Conservation (phyloP, 345 rosid genomes). For the Citrus reticulata region DNA sequence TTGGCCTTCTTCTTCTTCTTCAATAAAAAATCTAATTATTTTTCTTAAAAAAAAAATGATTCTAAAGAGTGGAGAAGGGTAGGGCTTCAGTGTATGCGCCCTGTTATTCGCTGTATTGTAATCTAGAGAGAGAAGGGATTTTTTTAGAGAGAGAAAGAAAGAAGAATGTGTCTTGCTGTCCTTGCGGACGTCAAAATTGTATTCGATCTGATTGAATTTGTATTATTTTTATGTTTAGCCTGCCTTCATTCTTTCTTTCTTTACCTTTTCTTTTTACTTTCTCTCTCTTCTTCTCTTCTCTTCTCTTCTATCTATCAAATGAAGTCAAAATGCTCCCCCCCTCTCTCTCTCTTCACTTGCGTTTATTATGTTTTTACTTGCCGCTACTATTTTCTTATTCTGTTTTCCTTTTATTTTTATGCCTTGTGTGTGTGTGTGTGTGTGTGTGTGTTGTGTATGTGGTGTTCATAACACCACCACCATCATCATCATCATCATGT, state of each 20-base stretch:
- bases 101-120: conserved; percentile 57
- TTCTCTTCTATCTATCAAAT: conserved; percentile 18
- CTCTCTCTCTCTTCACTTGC: not conserved
- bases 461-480: not conserved
- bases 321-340: conserved; percentile 46
- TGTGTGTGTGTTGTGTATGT: not conserved
- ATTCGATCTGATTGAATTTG: conserved; percentile 70
- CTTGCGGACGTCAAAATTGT: conserved; percentile 95
- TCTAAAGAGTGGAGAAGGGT: not conserved
- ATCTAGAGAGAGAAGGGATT: conserved; percentile 37
- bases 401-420: not conserved
- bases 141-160: conserved; percentile 14
- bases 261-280: conserved; percentile 9
- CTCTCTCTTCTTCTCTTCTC: conserved; percentile 4
- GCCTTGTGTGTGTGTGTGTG: not conserved
- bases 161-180: conserved; percentile 35
- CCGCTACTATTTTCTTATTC: not conserved
- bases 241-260: conserved; percentile 14
- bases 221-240: not conserved
- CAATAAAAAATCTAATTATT: conserved; percentile 6
- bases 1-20: conserved; percentile 16
- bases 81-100: conserved; percentile 34
- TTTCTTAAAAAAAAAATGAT: not conserved
- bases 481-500: not conserved
- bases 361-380: not conserved